Base-by-base conservation (phyloP, 148 eudicot species). In the Euryodendron excelsum region DNA sequence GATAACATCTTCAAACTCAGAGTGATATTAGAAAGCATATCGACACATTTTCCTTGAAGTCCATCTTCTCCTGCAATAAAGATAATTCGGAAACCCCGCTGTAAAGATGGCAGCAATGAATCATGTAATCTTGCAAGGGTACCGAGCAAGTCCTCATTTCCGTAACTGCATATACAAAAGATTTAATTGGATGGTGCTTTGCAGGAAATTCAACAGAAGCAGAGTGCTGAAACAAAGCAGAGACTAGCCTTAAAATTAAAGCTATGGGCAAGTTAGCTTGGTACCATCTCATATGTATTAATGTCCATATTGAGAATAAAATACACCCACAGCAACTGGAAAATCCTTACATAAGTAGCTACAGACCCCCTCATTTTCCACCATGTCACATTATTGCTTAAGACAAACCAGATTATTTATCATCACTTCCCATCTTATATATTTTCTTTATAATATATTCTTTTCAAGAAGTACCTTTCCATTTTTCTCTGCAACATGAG, bases 111-210 rank as follows among this genome's bases (percentile, higher is more conserved):
- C 37, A 95, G 88, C 84, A 95, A 76, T 6, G 90, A 91, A 82
- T 93, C 97, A 82, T 95, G 97, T 83, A 95, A 78, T 76, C 82
- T 89, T 63, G 92, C 92, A 69, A 95, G 93, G 76, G 84, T 86
- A 48, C 75, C 76, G 74, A 95, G 85, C 79, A 95, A 78, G 71
- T 95, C 98, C 72, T 87, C 96, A 82, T 84, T 93, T 65, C 87
- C 92, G 33, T 76, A 75, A 78, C 99, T 95, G 91, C 93, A 89
- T 63, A n/a, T n/a, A 47, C 31, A 64, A n/a, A 63, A 47, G 14
- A 30, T 36, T 44, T 47, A 64, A 23, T 75, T 15, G 12, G 33
- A 64, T 37, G 72, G 70, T 76, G 47, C 50, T 76, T 76, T 21
- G 21, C 61, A 47, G 53, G 31, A 45, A 76, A 72, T 45, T 33